Conservation (phyloP, 2,329 filamentous ascomycete genomes). For the Ascosphaera apis region DNA sequence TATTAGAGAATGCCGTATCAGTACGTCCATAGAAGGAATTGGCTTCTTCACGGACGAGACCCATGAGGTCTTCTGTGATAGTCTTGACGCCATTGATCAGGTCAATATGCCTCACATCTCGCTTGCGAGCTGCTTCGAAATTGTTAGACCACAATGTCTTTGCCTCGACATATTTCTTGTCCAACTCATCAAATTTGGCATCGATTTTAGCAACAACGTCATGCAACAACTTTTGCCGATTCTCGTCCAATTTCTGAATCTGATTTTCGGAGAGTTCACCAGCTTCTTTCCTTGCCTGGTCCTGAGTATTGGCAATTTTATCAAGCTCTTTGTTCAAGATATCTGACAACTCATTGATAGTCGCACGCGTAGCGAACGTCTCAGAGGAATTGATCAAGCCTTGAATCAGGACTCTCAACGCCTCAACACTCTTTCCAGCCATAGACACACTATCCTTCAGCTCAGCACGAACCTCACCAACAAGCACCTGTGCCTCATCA, state of each 20-base stretch:
- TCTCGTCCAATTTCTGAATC: conserved; percentile 37
- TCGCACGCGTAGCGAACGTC: conserved; percentile 27
- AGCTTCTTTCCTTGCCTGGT: conserved; percentile 57
- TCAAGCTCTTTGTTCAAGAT: conserved; percentile 72
- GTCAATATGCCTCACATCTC: conserved; percentile 48
- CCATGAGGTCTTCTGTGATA: conserved; percentile 66
- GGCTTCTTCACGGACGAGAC: conserved; percentile 67
- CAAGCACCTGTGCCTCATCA: conserved; percentile 49
- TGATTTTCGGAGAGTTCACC: conserved; percentile 34
- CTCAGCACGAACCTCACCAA: conserved; percentile 57
- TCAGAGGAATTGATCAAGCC: conserved; percentile 39
- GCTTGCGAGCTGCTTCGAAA: conserved; percentile 48
- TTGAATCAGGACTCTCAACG: conserved; percentile 37
- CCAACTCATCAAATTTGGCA: conserved; percentile 58
- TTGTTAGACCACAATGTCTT: conserved; percentile 52
- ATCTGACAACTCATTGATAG: conserved; percentile 48
- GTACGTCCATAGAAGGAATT: conserved; percentile 68
- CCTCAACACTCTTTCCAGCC: conserved; percentile 37
- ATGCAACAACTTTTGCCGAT: conserved; percentile 29
- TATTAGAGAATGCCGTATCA: conserved; percentile 51
- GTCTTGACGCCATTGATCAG: conserved; percentile 52
- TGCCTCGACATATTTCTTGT: conserved; percentile 73
- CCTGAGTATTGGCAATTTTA: conserved; percentile 56
- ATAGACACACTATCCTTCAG: conserved; percentile 56
- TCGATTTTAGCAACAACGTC: conserved; percentile 38